These are phyloP conservation scores for Capsicum chinense DNA, from an alignment of 257 asterid genomes.

Conservation along the genomic window DNA sequence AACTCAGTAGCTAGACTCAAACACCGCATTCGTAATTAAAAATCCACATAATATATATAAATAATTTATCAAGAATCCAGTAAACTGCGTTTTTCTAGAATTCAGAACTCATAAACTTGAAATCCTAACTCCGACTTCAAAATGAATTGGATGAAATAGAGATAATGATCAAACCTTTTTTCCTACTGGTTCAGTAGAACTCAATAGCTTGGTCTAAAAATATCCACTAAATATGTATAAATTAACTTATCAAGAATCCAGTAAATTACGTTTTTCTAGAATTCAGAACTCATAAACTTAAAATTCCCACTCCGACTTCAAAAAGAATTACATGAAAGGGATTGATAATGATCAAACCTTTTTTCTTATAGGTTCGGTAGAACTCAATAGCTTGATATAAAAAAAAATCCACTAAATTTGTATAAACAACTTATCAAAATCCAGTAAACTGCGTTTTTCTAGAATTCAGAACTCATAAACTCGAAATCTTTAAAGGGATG, in stretches of 20 bases:
- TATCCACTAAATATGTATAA: not conserved
- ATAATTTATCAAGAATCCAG: not conserved
- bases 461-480: not conserved
- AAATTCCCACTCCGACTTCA: too few relatives aligned
- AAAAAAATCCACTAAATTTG: too few relatives aligned
- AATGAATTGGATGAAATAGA: not conserved
- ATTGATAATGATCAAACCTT: too few relatives aligned
- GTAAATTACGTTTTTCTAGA: not conserved
- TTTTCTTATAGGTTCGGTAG: too few relatives aligned
- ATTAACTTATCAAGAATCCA: not conserved
- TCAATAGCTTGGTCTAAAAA: not conserved
- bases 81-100: not conserved
- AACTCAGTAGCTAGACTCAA: not conserved
- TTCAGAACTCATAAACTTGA: not conserved
- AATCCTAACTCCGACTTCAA: not conserved
- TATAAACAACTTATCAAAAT: too few relatives aligned
- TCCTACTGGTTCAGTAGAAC: not conserved
- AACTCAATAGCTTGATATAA: too few relatives aligned
- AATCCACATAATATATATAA: not conserved
- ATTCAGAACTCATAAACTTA: too few relatives aligned
- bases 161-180: not conserved
- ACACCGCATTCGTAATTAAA: too few relatives aligned
- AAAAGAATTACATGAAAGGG: too few relatives aligned
- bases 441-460: too few relatives aligned
- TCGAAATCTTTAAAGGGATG: not conserved